phyloP scores from a whole-genome alignment of 2,329 filamentous ascomycete genomes.

The Epichloe gansuensis region DNA sequence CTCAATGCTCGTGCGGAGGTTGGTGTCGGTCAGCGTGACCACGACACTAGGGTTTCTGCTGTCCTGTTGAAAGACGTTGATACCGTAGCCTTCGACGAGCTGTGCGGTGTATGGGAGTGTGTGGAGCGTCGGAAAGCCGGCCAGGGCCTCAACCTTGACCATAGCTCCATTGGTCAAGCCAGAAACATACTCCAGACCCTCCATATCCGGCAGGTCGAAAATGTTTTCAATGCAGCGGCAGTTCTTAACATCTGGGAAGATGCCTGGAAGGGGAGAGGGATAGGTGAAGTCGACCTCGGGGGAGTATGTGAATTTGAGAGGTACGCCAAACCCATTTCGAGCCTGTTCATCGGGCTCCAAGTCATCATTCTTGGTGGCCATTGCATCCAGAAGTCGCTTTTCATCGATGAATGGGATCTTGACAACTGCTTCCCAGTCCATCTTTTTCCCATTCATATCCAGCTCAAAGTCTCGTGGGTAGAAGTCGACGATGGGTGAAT shows the following conservation, averaged over 20 bases:
- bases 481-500: slow-evolving; percentile 93
- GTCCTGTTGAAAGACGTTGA: slow-evolving; percentile 91
- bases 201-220: slow-evolving; percentile 85
- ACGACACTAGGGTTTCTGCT: slow-evolving; percentile 96
- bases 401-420: slow-evolving; percentile 99
- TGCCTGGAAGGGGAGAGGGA: slow-evolving; percentile 72
- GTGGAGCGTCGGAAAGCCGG: slow-evolving; percentile 84
- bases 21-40: slow-evolving; percentile 66
- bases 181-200: slow-evolving; percentile 73
- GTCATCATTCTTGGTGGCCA: slow-evolving; percentile 69
- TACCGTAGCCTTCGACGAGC: slow-evolving; percentile 60
- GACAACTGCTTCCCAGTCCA: slow-evolving; percentile 98
- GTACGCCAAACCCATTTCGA: slow-evolving; percentile 83
- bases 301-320: slow-evolving; percentile 86
- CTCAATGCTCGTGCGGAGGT: slow-evolving; percentile 55
- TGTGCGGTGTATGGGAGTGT: slow-evolving; percentile 72
- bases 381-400: slow-evolving; percentile 67
- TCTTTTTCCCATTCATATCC: slow-evolving; percentile 99
- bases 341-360: slow-evolving; percentile 67
- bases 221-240: slow-evolving; percentile 94
- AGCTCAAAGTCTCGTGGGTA: slow-evolving; percentile 94
- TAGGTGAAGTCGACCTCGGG: slow-evolving; percentile 68
- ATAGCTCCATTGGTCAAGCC: slow-evolving; percentile 77
- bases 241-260: slow-evolving; percentile 77
- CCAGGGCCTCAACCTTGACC: slow-evolving; percentile 68